Conservation (phyloP, 2,329 filamentous ascomycete species). For the Paraconiothyrium sp. region DNA sequence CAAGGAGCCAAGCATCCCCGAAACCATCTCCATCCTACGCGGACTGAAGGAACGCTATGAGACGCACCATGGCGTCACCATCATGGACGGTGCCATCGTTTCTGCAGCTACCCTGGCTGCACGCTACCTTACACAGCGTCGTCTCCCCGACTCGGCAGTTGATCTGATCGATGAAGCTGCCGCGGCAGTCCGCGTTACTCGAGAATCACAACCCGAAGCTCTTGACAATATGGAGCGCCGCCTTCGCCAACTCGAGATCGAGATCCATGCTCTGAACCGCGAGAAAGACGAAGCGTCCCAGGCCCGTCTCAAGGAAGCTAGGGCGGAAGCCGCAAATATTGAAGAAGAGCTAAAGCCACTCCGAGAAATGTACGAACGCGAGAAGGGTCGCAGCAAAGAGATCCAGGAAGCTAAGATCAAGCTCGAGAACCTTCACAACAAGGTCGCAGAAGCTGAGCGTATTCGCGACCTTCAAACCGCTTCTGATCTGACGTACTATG, state of each 20-base stretch:
- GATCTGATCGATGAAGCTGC: conserved; percentile 97
- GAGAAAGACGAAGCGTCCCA: conserved; percentile 96
- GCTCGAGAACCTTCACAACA: conserved; percentile 88
- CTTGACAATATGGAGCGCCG: conserved; percentile 94
- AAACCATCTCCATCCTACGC: conserved; percentile 97
- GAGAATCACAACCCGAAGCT: conserved; percentile 95
- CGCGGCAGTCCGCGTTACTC: conserved; percentile 92
- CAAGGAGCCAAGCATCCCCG: conserved; percentile 87
- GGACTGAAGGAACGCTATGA: conserved; percentile 98
- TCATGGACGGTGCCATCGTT: conserved; percentile 92
- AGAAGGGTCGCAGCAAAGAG: conserved; percentile 88
- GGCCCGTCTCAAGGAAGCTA: conserved; percentile 80
- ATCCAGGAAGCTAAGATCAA: conserved; percentile 96
- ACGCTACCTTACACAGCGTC: conserved; percentile 88
- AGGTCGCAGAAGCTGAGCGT: conserved; percentile 92
- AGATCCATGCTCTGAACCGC: conserved; percentile 92
- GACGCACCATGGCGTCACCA: conserved; percentile 96
- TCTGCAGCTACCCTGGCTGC: conserved; percentile 90
- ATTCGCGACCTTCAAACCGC: conserved; percentile 84
- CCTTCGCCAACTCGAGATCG: conserved; percentile 90
- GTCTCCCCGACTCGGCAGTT: conserved; percentile 95
- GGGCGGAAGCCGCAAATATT: conserved; percentile 91
- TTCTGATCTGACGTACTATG: conserved; percentile 95
- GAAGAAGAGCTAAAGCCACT: conserved; percentile 92
- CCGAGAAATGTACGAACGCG: conserved; percentile 93